A percentile compares a stretch with the other conserved stretches of the same genome.
These are phyloP conservation scores for Trichosporon sp. DNA, from an alignment of 1,284 basidiomycete species.

Conservation along the genomic window DNA sequence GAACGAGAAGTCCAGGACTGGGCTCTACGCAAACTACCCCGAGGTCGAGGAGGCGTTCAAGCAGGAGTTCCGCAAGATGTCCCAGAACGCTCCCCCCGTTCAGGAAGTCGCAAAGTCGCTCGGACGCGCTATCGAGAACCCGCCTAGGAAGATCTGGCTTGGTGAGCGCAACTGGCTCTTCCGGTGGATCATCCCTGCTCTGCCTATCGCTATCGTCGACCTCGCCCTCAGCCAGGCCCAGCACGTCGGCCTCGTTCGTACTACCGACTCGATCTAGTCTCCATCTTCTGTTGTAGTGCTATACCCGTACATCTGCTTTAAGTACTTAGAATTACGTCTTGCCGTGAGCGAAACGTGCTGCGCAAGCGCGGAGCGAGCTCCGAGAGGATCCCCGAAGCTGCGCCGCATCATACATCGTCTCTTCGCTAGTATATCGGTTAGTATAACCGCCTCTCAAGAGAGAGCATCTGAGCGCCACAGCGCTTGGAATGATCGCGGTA, in stretches of 20 bases:
- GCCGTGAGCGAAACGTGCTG: not conserved
- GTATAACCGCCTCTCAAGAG: constrained; percentile 7
- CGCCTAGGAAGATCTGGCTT: not conserved
- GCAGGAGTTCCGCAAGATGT: not conserved
- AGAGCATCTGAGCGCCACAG: not conserved
- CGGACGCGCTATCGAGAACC: not conserved
- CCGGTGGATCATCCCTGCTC: not conserved
- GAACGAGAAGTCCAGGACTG: not conserved
- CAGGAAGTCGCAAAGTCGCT: not conserved
- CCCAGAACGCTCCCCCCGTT: not conserved
- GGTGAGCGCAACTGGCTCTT: not conserved
- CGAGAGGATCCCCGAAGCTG: not conserved
- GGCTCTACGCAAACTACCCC: not conserved
- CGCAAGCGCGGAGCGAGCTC: not conserved
- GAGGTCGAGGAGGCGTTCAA: constrained; percentile 1
- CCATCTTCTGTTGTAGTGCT: not conserved
- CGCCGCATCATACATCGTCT: not conserved
- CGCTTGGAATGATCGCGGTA: not conserved
- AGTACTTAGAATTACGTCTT: not conserved
- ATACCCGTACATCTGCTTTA: not conserved
- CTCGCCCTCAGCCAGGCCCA: not conserved
- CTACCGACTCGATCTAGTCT: not conserved
- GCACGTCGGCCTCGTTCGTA: not conserved
- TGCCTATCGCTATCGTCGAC: not conserved
- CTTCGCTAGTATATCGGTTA: constrained; percentile 9